Percentiles rank a stretch among this genome's conserved stretches.
Conservation (phyloP, 1,139 yeast genomes). For the Candida sp. region DNA sequence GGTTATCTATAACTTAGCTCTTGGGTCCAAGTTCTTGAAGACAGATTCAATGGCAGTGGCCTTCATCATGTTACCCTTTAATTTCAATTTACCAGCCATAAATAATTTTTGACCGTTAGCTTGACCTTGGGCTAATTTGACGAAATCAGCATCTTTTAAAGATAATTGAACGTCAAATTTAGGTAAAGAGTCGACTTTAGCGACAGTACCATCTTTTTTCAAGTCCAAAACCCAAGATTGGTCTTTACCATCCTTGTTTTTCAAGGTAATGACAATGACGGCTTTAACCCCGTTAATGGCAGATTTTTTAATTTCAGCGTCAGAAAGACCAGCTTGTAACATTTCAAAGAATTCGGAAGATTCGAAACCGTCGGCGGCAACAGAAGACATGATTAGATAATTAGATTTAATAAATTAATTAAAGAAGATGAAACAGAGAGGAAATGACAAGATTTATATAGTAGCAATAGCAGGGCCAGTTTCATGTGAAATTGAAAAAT, state of each 20-base stretch:
- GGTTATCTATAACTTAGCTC: conserved; percentile 38
- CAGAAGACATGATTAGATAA: conserved; percentile 26
- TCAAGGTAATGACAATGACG: conserved; percentile 63
- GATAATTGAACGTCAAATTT: conserved; percentile 66
- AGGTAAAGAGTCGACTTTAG: conserved; percentile 46
- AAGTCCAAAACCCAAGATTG: conserved; percentile 72
- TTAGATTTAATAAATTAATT: no score
- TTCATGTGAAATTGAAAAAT: not conserved
- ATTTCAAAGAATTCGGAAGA: conserved; percentile 44
- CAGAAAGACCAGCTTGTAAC: conserved; percentile 39
- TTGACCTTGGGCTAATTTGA: conserved; percentile 70
- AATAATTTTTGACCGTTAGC: conserved; percentile 83
- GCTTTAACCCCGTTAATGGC: conserved; percentile 57
- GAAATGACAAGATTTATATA: no score
- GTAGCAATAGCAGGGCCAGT: no score
- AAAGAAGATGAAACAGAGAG: no score
- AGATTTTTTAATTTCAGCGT: conserved; percentile 36
- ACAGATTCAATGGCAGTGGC: conserved; percentile 76
- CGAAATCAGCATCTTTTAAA: conserved; percentile 63
- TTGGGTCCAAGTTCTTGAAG: conserved; percentile 63
- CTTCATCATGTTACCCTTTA: conserved; percentile 88
- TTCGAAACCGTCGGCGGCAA: conserved; percentile 47
- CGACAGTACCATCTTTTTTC: conserved; percentile 58
- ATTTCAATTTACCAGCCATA: conserved; percentile 81
- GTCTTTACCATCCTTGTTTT: conserved; percentile 63